Percentiles rank a stretch among this genome's conserved stretches.
Evolutionary conservation across 768 basidiomycete species (phyloP).

Genomic region (Butyriboletus loyo): DNA sequence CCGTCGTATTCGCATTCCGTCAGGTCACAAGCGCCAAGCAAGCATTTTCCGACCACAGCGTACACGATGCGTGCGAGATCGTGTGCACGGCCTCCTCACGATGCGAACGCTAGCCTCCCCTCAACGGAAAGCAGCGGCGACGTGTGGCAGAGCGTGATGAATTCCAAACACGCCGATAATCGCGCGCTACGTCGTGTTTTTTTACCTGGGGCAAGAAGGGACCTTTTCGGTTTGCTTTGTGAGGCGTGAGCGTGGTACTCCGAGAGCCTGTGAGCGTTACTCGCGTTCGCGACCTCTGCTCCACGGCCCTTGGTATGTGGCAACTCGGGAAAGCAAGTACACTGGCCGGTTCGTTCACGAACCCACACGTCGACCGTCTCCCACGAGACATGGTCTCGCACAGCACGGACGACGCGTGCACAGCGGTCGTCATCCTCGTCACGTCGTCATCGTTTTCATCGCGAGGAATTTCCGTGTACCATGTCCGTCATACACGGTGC

Average conservation of each 20-base stretch:
- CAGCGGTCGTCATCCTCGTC: not conserved
- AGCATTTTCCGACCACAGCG: not conserved
- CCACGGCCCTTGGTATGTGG: not conserved
- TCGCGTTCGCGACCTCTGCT: not conserved
- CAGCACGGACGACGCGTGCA: not conserved
- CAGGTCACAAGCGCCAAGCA: not conserved
- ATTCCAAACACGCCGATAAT: not conserved
- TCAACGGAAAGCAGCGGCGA: constrained; percentile 17
- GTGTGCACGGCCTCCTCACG: not conserved
- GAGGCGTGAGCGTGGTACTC: constrained; percentile 1
- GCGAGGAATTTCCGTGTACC: not conserved
- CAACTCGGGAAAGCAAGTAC: not conserved
- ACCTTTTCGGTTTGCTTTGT: too few relatives aligned
- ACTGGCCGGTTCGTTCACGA: not conserved
- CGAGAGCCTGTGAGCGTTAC: constrained; percentile 1
- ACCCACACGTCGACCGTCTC: constrained; percentile 5
- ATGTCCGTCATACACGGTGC: not conserved
- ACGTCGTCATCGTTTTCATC: not conserved
- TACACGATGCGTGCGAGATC: constrained; percentile 2
- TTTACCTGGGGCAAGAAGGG: not conserved
- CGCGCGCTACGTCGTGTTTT: constrained; percentile 1
- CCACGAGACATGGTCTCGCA: constrained; percentile 4
- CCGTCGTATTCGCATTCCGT: too few relatives aligned
- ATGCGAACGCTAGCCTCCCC: not conserved
- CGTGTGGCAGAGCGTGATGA: constrained; percentile 15